These are phyloP conservation scores for Ustilago xerochloae DNA, from an alignment of 1,284 basidiomycete species.

Conservation along the genomic window DNA sequence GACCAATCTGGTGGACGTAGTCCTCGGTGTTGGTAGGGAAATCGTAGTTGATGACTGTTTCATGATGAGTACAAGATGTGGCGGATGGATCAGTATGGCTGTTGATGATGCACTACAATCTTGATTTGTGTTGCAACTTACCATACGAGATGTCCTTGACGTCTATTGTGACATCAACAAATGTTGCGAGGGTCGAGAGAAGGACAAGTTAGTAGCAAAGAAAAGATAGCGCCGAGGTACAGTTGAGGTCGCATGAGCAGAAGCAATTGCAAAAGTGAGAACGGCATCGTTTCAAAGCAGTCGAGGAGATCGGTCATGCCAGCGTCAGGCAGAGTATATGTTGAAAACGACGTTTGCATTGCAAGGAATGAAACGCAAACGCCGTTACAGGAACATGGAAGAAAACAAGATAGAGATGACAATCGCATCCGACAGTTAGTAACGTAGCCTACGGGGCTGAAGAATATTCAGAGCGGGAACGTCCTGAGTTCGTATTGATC, in stretches of 20 bases:
- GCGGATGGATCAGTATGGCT: too few species aligned
- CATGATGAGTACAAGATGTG: background rate
- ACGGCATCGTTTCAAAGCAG: conserved; percentile 43
- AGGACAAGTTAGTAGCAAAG: conserved; percentile 31
- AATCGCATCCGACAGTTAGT: conserved; percentile 49
- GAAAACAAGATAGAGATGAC: conserved; percentile 23
- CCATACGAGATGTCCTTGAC: conserved; percentile 95
- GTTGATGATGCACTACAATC: too few species aligned
- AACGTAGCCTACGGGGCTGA: conserved; percentile 23
- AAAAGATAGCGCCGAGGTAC: conserved; percentile 29
- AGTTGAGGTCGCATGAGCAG: conserved; percentile 1
- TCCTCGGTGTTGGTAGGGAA: conserved; percentile 97
- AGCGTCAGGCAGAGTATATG: conserved; percentile 6
- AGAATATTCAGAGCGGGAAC: background rate
- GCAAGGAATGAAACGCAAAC: conserved; percentile 56
- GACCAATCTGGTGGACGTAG: conserved; percentile 92
- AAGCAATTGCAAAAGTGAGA: conserved; percentile 7
- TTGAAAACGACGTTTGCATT: conserved; percentile 58
- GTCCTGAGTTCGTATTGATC: background rate
- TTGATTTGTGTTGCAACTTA: conserved; percentile 73
- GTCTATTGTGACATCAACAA: conserved; percentile 72
- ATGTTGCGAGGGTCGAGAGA: conserved; percentile 1
- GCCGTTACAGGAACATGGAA: conserved; percentile 35
- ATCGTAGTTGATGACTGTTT: conserved; percentile 78
- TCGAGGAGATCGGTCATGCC: conserved; percentile 21